Conservation (phyloP, 768 basidiomycete species). For the Podaxis sp. region DNA sequence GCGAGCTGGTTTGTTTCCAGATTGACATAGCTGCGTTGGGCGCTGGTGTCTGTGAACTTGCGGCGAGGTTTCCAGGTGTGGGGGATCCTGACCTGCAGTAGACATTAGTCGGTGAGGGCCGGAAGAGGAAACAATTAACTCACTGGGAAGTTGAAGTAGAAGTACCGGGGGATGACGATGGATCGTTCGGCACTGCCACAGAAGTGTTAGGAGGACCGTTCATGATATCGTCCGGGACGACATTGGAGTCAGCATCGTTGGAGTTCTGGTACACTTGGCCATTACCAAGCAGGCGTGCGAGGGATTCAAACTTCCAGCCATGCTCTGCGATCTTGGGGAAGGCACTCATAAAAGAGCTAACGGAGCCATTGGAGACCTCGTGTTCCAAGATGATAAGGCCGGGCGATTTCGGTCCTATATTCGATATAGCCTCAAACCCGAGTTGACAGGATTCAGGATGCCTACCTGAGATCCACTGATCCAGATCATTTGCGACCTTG, state of each 20-base stretch:
- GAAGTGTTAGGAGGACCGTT: conserved; percentile 7
- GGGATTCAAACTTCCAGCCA: conserved; percentile 68
- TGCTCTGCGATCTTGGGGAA: conserved; percentile 62
- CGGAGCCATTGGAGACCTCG: conserved; percentile 61
- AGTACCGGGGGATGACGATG: background rate
- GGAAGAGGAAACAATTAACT: background rate
- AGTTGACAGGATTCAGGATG: background rate
- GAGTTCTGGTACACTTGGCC: conserved; percentile 48
- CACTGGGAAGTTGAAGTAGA: conserved; percentile 2
- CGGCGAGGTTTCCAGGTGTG: conserved; percentile 11
- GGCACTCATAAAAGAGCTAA: conserved; percentile 63
- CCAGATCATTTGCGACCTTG: conserved; percentile 47
- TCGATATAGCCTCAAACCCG: background rate
- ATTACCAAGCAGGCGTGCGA: conserved; percentile 42
- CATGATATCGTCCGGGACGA: conserved; percentile 20
- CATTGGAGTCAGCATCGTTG: conserved; percentile 28
- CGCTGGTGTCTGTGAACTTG: conserved; percentile 3
- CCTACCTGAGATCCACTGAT: conserved; percentile 55
- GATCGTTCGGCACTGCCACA: background rate
- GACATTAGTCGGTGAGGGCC: background rate
- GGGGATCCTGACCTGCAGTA: background rate
- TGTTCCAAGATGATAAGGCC: conserved; percentile 87
- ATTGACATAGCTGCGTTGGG: background rate
- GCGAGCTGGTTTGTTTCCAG: conserved; percentile 1
- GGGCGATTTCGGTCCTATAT: conserved; percentile 61